These are phyloP conservation scores for Metarhizium sp. DNA, from an alignment of 2,329 filamentous ascomycete species.

Conservation along the genomic window DNA sequence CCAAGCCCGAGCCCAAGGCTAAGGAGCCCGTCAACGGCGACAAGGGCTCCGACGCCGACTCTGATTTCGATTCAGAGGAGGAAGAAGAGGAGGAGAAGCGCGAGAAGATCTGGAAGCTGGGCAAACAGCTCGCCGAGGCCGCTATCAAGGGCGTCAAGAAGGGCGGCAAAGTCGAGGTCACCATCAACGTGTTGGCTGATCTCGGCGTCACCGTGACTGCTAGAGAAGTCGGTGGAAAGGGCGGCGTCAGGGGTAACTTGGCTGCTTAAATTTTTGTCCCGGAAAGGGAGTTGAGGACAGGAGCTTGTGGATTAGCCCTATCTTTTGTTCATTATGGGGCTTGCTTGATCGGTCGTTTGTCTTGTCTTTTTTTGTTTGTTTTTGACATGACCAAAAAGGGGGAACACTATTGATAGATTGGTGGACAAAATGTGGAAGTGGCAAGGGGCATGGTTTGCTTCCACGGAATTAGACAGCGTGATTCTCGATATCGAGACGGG, in stretches of 20 bases:
- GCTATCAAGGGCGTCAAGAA: conserved; percentile 78
- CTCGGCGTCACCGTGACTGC: conserved; percentile 71
- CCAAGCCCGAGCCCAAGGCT: conserved; percentile 71
- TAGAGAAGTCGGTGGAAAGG: conserved; percentile 80
- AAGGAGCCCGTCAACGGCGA: conserved; percentile 60
- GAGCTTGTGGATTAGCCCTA: not conserved
- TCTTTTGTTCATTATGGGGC: not conserved
- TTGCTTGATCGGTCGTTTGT: not conserved
- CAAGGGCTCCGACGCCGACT: conserved; percentile 50
- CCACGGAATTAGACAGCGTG: not conserved
- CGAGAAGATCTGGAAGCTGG: conserved; percentile 88
- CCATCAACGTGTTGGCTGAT: conserved; percentile 77
- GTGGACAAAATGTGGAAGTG: not conserved
- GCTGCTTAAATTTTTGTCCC: conserved; percentile 12
- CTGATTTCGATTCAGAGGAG: conserved; percentile 54
- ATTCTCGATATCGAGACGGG: not conserved
- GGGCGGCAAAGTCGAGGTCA: conserved; percentile 84
- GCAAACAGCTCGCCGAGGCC: conserved; percentile 73
- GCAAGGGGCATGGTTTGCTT: not conserved
- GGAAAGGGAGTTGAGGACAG: not conserved
- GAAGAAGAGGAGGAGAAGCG: conserved; percentile 82
- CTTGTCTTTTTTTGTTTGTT: not conserved
- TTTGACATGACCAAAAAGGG: not conserved
- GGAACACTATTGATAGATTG: not conserved
- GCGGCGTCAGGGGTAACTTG: conserved; percentile 61